phyloP scores from a whole-genome alignment of 2,329 filamentous ascomycete species.

The Cercospora janseana region DNA sequence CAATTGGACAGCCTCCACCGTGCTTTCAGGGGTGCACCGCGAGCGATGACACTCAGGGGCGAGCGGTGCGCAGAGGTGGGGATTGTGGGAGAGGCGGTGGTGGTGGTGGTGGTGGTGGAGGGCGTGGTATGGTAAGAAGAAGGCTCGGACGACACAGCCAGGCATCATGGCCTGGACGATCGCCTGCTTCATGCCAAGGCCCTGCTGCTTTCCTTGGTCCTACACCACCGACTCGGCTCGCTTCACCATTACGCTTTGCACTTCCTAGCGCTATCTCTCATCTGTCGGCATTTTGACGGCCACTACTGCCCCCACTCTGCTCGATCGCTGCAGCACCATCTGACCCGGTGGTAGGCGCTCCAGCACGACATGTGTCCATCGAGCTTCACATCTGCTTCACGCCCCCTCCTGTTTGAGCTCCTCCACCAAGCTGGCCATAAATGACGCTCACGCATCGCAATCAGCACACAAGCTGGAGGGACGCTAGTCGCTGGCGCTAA shows the following conservation, averaged over 20 bases:
- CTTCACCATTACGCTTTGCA: slow-evolving; percentile 2
- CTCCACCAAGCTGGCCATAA: not conserved
- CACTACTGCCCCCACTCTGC: not conserved
- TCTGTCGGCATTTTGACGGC: not conserved
- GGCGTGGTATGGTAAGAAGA: not conserved
- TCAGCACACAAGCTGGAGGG: not conserved
- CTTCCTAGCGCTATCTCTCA: not conserved
- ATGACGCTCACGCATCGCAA: slow-evolving; percentile 5
- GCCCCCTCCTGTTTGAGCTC: not conserved
- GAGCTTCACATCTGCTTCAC: slow-evolving; percentile 4
- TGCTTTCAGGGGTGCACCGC: not conserved
- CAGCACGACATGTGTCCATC: not conserved
- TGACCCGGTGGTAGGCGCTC: not conserved
- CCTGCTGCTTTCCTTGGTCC: not conserved
- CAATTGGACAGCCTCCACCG: slow-evolving; percentile 43
- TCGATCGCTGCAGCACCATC: not conserved
- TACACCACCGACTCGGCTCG: slow-evolving; percentile 2
- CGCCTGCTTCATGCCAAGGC: slow-evolving; percentile 1
- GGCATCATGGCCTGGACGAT: slow-evolving; percentile 6
- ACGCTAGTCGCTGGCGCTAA: not conserved
- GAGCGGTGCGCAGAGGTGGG: not conserved
- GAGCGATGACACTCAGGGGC: slow-evolving; percentile 9
- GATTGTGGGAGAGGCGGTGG: not conserved
- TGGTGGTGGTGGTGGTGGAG: not conserved
- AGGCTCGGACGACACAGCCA: not conserved